Conservation (phyloP, 208 protist genomes). For the Trypanosoma grayi region DNA sequence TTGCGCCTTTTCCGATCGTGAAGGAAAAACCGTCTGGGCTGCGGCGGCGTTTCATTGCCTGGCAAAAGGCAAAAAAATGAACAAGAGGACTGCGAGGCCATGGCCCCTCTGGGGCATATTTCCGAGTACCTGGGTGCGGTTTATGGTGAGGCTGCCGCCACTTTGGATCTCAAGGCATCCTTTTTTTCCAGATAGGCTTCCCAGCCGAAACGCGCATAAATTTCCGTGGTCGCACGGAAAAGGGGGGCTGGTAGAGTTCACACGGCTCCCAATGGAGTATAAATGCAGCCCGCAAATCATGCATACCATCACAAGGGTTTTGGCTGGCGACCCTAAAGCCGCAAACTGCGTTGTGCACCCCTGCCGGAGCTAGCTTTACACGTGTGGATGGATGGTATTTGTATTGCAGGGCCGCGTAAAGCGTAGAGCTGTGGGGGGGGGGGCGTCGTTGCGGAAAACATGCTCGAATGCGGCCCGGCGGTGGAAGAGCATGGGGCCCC, state of each 20-base stretch:
- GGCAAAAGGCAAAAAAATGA: constrained; percentile 10
- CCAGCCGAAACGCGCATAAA: not conserved
- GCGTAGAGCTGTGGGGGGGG: not conserved
- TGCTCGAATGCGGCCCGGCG: not conserved
- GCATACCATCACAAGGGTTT: not conserved
- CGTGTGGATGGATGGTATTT: not conserved
- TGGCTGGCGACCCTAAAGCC: constrained; percentile 3
- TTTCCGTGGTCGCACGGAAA: constrained; percentile 10
- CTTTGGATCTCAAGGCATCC: not conserved
- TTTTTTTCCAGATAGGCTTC: not conserved
- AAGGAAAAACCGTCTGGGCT: not conserved
- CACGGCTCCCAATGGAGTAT: not conserved
- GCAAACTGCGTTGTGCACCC: not conserved
- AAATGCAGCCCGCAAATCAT: constrained; percentile 6
- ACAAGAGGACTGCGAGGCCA: constrained; percentile 6
- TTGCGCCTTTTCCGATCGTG: constrained; percentile 2
- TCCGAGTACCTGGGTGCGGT: constrained; percentile 1
- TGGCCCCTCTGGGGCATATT: not conserved
- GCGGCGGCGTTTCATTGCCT: constrained; percentile 1
- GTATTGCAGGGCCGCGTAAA: too few relatives aligned
- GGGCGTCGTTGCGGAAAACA: not conserved
- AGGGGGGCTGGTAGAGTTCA: not conserved
- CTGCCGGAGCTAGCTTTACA: not conserved
- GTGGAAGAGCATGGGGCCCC: not conserved
- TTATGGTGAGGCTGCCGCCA: not conserved